phyloP scores from a whole-genome alignment of 805 yeast genomes.

The Isabelozyma gotoi region DNA sequence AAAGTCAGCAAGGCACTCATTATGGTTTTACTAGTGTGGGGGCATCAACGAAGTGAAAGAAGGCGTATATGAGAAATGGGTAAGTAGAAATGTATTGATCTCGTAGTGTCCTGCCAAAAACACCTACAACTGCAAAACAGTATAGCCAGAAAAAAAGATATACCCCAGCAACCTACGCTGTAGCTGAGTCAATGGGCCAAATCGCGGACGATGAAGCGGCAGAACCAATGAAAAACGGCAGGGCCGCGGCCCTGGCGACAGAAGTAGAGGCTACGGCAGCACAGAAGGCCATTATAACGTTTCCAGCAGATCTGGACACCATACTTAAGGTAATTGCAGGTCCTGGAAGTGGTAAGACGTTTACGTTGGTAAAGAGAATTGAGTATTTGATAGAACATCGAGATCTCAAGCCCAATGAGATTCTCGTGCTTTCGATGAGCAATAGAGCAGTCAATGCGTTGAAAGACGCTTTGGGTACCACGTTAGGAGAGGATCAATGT shows the following conservation, averaged over 20 bases:
- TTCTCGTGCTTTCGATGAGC: conserved; percentile 65
- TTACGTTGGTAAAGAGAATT: conserved; percentile 55
- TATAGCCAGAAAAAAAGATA: too few relatives aligned
- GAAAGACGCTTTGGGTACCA: conserved; percentile 25
- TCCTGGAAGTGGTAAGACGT: conserved; percentile 75
- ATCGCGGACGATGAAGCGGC: too few relatives aligned
- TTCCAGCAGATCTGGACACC: conserved; percentile 36
- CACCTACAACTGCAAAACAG: too few relatives aligned
- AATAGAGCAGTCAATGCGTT: conserved; percentile 62
- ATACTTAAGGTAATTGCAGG: conserved; percentile 61
- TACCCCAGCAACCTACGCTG: too few relatives aligned
- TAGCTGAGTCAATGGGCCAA: too few relatives aligned
- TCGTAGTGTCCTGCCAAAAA: not conserved
- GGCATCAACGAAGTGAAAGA: too few relatives aligned
- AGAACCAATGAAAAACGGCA: too few relatives aligned
- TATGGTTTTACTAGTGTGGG: too few relatives aligned
- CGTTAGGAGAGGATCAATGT: conserved; percentile 34
- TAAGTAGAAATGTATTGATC: not conserved
- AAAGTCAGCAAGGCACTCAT: conserved; percentile 6
- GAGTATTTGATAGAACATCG: conserved; percentile 42
- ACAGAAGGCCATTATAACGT: conserved; percentile 46
- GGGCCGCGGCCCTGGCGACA: not conserved
- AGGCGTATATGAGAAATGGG: not conserved
- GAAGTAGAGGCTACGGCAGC: conserved; percentile 31
- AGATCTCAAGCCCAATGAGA: conserved; percentile 48